A percentile compares a stretch with the other conserved stretches of the same genome.
Evolutionary conservation across 345 rosid species (phyloP).

Genomic region (Trapa incisa): DNA sequence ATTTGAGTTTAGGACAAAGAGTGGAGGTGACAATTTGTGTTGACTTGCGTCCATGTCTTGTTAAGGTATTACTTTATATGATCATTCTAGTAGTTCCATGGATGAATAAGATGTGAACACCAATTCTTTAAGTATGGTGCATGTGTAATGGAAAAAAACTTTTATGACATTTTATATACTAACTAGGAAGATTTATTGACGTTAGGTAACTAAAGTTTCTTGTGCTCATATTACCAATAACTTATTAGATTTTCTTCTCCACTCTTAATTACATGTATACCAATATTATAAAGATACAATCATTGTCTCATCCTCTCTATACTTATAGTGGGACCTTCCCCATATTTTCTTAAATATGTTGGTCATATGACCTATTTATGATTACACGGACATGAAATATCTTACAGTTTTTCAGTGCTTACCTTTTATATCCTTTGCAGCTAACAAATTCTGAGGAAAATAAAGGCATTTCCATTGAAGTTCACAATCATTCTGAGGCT

Average conservation of each 20-base stretch:
- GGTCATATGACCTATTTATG: neutral
- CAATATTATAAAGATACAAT: too few relatives aligned
- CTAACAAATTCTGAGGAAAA: constrained; percentile 49
- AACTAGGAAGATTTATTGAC: neutral
- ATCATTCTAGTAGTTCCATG: neutral
- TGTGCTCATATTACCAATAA: too few relatives aligned
- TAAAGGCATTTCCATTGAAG: constrained; percentile 57
- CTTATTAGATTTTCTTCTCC: too few relatives aligned
- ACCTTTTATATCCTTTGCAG: constrained; percentile 32
- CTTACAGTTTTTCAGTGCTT: constrained; percentile 8
- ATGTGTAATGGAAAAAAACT: neutral
- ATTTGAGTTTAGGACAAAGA: constrained; percentile 75
- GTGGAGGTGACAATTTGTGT: constrained; percentile 52
- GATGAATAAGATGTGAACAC: neutral
- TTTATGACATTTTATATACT: neutral
- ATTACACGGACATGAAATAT: neutral
- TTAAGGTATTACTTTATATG: constrained; percentile 48
- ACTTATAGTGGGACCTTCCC: neutral
- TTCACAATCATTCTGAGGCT: constrained; percentile 43
- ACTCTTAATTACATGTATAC: too few relatives aligned
- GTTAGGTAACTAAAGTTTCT: neutral
- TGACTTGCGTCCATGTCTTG: constrained; percentile 62
- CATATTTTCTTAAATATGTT: neutral
- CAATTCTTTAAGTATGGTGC: neutral
- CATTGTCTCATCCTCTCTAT: neutral